Base-by-base conservation (phyloP, 306 rosid genomes). In the Aeschynomene evenia region DNA sequence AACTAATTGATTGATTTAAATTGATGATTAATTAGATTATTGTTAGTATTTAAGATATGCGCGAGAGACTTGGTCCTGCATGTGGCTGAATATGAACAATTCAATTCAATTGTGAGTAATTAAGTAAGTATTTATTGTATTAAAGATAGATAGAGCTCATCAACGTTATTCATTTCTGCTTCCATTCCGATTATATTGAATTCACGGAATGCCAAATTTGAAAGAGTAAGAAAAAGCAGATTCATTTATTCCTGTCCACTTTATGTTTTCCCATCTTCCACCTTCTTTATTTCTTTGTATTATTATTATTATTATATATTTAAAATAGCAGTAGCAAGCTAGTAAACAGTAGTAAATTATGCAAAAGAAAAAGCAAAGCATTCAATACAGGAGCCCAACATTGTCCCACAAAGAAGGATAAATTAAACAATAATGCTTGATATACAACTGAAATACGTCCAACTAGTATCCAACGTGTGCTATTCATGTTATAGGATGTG, bases 31-130 rank as follows among this genome's bases (percentile, higher is more conserved):
- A 74, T 33, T 13, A 12, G 42, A 40, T 52, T 13, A 28, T 42
- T 12, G 2, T 9, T 37, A 37, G 15, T n/a, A 46, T 50, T 60
- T 10, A 10, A 70, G 67, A 70, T 20, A 39, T 12, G 51, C 13
- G 28, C 9, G 9, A n/a, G 9, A n/a, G 15, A 59, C 24, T 36
- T 68, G 63, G 70, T 59, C 26, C n/a, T n/a, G n/a, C n/a, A n/a
- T 48, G 23, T 24, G 63, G 36, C 10, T 59, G 70, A 59, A 28
- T 62, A 37, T 12, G 72, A 62, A 29, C 48, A 52, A 23, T 42
- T 54, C 42, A 50, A 52, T 20, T 31, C 18, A 34, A 58, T 75
- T 37, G 49, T 42, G n/a, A n/a, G n/a, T n/a, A n/a, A n/a, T n/a
- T n/a, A n/a, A n/a, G n/a, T n/a, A n/a, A n/a, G n/a, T n/a, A n/a